These are phyloP conservation scores for Capsella rubella DNA, from an alignment of 441 rosid genomes.

Conservation along the genomic window DNA sequence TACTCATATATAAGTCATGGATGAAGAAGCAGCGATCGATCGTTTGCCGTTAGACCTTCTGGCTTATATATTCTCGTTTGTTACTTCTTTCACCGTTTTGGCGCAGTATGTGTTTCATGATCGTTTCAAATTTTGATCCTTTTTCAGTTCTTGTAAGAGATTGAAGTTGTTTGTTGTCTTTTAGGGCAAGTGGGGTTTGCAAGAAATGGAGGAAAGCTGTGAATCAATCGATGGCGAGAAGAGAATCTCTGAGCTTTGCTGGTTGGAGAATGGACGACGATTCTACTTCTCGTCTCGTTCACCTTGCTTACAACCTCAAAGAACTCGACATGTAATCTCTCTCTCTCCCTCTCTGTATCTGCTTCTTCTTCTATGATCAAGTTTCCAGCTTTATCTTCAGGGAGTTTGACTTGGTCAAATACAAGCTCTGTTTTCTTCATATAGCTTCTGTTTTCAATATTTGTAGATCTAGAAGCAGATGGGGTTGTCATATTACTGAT, in stretches of 20 bases:
- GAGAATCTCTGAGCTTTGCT: constrained; percentile 70
- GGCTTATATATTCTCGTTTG: constrained; percentile 66
- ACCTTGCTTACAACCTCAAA: constrained; percentile 71
- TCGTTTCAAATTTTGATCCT: not conserved
- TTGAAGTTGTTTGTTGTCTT: constrained; percentile 1
- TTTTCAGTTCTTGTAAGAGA: not conserved
- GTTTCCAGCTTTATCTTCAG: constrained; percentile 17
- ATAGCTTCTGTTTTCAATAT: not conserved
- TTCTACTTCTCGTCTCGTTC: constrained; percentile 72
- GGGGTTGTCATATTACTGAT: constrained; percentile 93
- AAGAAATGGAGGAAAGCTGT: constrained; percentile 85
- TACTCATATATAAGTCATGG: constrained; percentile 43
- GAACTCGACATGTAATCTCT: constrained; percentile 83
- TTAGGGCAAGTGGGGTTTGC: constrained; percentile 84
- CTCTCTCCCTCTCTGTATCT: not conserved
- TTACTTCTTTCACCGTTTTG: constrained; percentile 81
- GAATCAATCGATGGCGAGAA: constrained; percentile 75
- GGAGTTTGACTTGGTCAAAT: constrained; percentile 9
- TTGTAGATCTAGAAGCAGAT: constrained; percentile 78
- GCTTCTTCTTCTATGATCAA: not conserved
- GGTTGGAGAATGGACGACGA: constrained; percentile 88
- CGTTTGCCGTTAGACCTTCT: constrained; percentile 75
- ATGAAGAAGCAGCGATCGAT: constrained; percentile 68
- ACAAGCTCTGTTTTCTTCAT: not conserved
- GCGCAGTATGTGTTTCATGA: constrained; percentile 63